Conservation (phyloP, 495 filamentous ascomycete genomes). For the Corynascus novoguineensis region DNA sequence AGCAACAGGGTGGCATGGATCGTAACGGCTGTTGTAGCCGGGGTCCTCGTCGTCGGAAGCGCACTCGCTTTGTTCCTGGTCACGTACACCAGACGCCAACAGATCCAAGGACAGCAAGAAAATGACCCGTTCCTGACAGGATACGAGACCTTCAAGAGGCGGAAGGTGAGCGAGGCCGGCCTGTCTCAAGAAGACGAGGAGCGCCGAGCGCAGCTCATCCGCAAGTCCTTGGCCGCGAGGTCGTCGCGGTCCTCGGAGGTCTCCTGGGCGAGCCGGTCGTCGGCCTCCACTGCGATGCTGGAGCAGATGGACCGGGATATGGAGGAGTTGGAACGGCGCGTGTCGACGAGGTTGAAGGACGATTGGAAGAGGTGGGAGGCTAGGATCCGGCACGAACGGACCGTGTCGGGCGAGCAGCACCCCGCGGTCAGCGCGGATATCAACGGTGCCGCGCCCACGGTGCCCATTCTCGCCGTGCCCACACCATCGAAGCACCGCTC, state of each 20-base stretch:
- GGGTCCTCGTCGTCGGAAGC: constrained; percentile 25
- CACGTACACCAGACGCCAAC: constrained; percentile 23
- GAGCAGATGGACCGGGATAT: constrained; percentile 11
- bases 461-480: constrained; percentile 28
- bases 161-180: constrained; percentile 27
- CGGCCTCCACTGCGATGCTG: background rate
- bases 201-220: constrained; percentile 40
- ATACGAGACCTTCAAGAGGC: constrained; percentile 18
- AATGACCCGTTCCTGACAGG: constrained; percentile 19
- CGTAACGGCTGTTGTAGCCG: constrained; percentile 27
- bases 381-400: constrained; percentile 22
- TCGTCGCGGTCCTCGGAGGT: constrained; percentile 21
- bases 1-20: constrained; percentile 26
- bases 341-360: constrained; percentile 20
- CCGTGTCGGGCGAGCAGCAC: constrained; percentile 26
- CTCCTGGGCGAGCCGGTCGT: constrained; percentile 7
- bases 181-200: constrained; percentile 32
- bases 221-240: constrained; percentile 43
- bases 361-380: constrained; percentile 35
- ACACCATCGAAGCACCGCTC: constrained; percentile 26
- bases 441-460: too few species aligned
- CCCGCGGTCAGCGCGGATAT: constrained; percentile 14
- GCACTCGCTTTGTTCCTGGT: constrained; percentile 23
- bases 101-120: constrained; percentile 13
- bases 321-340: constrained; percentile 17